phyloP scores from a whole-genome alignment of 1,139 yeast species.

The Taphrina betulina region DNA sequence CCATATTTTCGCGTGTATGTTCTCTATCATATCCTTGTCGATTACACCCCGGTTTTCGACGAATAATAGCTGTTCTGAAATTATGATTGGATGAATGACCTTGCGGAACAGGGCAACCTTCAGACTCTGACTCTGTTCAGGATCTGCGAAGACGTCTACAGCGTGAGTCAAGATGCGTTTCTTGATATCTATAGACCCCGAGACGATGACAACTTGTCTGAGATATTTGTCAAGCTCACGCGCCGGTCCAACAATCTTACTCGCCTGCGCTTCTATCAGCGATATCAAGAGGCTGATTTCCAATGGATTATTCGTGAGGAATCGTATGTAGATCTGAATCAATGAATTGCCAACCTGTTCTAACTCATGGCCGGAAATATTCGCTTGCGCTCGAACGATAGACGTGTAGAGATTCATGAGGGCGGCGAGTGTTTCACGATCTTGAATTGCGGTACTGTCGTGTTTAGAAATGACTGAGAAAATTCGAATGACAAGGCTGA shows the following conservation, averaged over 20 bases:
- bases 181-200: background rate
- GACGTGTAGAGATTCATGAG: constrained; percentile 4
- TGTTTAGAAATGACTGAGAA: constrained; percentile 1
- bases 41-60: constrained; percentile 16
- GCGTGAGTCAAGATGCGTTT: background rate
- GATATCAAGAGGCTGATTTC: background rate
- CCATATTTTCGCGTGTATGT: constrained; percentile 71
- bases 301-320: background rate
- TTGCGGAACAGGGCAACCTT: constrained; percentile 28
- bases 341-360: constrained; percentile 3
- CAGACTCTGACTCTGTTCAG: background rate
- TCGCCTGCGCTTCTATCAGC: constrained; percentile 2
- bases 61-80: constrained; percentile 8
- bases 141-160: background rate
- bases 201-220: background rate
- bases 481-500: constrained; percentile 4
- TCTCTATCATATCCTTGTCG: constrained; percentile 56
- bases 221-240: background rate
- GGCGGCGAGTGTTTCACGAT: background rate
- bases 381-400: background rate
- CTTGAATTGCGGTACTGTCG: background rate
- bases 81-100: constrained; percentile 27
- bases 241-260: background rate
- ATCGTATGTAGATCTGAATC: constrained; percentile 1
- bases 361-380: background rate